Conservation (phyloP, 2,329 filamentous ascomycete genomes). For the Falciphora oryzae region DNA sequence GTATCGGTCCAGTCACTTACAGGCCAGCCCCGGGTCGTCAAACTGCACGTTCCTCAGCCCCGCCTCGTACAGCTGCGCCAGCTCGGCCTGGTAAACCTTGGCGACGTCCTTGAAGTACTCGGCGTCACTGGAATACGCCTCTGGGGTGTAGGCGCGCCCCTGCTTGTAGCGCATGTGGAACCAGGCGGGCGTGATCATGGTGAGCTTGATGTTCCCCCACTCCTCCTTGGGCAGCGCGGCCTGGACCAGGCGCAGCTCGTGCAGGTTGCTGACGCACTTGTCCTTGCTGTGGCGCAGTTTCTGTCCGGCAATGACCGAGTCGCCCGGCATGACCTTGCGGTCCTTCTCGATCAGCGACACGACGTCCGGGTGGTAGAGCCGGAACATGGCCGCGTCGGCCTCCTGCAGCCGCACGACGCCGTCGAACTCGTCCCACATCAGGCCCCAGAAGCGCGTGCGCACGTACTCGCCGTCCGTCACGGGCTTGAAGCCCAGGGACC, state of each 20-base stretch:
- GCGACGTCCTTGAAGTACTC: constrained; percentile 62
- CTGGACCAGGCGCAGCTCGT: constrained; percentile 44
- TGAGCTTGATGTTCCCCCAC: constrained; percentile 48
- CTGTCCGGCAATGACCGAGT: constrained; percentile 45
- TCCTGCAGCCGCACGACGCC: constrained; percentile 43
- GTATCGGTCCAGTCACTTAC: constrained; percentile 34
- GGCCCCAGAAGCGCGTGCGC: constrained; percentile 46
- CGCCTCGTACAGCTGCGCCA: constrained; percentile 54
- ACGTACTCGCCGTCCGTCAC: constrained; percentile 68
- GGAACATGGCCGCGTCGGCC: constrained; percentile 45
- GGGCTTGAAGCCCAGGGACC: constrained; percentile 58
- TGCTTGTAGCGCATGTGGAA: constrained; percentile 52
- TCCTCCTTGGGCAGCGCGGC: constrained; percentile 37
- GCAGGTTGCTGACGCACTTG: constrained; percentile 40
- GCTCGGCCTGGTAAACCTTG: constrained; percentile 58
- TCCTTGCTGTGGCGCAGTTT: constrained; percentile 39
- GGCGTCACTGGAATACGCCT: constrained; percentile 49
- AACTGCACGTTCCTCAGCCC: constrained; percentile 63
- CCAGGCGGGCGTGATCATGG: constrained; percentile 48
- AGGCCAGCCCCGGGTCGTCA: constrained; percentile 62
- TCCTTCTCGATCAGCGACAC: constrained; percentile 47
- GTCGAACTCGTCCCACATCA: constrained; percentile 49
- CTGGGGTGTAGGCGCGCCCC: constrained; percentile 48
- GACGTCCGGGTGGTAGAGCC: constrained; percentile 49
- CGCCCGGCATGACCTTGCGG: constrained; percentile 49